Evolutionary conservation across 306 rosid genomes (phyloP), one percentile per base, ranked within the genome.

Genomic region (Astragalus glycyphyllos): DNA sequence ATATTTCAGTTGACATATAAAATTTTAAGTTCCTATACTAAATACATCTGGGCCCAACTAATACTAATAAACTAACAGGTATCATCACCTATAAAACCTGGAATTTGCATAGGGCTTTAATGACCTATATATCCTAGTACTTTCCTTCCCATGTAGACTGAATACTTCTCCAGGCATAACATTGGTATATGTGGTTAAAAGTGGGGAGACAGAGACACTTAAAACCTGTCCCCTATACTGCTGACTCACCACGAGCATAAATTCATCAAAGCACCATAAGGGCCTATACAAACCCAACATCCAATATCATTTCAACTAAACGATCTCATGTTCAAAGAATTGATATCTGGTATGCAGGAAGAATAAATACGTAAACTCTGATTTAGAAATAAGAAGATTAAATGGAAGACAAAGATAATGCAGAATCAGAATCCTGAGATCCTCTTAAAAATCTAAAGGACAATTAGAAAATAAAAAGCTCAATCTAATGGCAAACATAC

Each of bases 101-200:
- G 13, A 65, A 13, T 66, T 65, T 11, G 59, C 41, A 5, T 45
- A 45, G 14, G 40, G 12, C 29, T n/a, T 64, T n/a, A 26, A 8
- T 45, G 9, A 63, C 23, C 10, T 44, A 63, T 44, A 38, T 60
- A 60, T 40, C 67, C 69, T 63, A 63, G 40, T 44, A 63, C 40
- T 44, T 63, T 12, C 20, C 54, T 44, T 63, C 23, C 20, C 12
- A 0, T 45, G 56, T 23, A 23, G 11, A 16, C 46, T 29, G 56
- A 26, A 48, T 31, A 26, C 54, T 29, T 29, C 11, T 45, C n/a
- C 70, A 26, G n/a, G 70, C 56, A 45, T 8, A 26, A n/a, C n/a
- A 26, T 3, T 16, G 46, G 38, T 35, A 23, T 29, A 13, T 3
- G 12, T 42, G 32, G 56, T 42, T 57, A 15, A 10, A 42, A 29